Evolutionary conservation across 2,329 filamentous ascomycete genomes (phyloP).

Genomic region (Penicillium sclerotiorum): DNA sequence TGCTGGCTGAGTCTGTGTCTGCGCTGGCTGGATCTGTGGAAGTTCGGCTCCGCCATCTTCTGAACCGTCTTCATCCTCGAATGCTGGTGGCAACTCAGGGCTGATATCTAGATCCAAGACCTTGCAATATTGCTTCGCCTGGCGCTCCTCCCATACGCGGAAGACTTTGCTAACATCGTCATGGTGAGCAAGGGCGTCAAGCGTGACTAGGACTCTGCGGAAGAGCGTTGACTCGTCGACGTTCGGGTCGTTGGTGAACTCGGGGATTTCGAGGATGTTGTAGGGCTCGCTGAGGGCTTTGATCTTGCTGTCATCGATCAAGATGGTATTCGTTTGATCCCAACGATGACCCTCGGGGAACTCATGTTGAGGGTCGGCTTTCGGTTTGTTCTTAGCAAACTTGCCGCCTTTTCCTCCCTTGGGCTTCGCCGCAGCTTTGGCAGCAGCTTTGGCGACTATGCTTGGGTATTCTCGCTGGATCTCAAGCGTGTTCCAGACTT

Average conservation of each 20-base stretch:
- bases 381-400: conserved; percentile 32
- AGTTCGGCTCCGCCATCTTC: conserved; percentile 22
- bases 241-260: conserved; percentile 61
- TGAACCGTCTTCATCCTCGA: conserved; percentile 3
- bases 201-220: conserved; percentile 53
- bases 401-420: background rate
- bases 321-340: conserved; percentile 82
- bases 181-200: conserved; percentile 55
- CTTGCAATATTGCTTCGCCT: conserved; percentile 8
- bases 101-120: conserved; percentile 27
- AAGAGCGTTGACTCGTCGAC: conserved; percentile 50
- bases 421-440: no score
- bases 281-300: conserved; percentile 82
- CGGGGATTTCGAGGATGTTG: conserved; percentile 79
- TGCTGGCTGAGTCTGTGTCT: background rate
- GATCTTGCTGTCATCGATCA: conserved; percentile 81
- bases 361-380: conserved; percentile 4
- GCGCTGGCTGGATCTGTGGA: background rate
- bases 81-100: background rate
- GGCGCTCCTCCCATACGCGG: conserved; percentile 34
- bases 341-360: conserved; percentile 60
- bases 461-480: conserved; percentile 49
- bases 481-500: conserved; percentile 64
- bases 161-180: conserved; percentile 52
- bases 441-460: no score